Base-by-base conservation (phyloP, 2,329 filamentous ascomycete genomes). In the Aspergillus phoenicis region DNA sequence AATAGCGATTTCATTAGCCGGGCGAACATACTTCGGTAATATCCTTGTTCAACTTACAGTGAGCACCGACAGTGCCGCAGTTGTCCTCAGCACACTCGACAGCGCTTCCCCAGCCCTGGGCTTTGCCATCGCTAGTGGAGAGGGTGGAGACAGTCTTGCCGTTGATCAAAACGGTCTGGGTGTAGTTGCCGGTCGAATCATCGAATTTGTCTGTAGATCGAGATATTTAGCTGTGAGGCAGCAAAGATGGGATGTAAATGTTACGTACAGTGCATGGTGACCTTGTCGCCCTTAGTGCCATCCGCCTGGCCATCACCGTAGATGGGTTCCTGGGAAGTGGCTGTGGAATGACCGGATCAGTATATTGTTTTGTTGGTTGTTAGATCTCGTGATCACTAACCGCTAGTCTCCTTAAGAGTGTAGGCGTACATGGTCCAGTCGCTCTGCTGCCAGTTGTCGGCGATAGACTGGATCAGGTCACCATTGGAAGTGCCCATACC, bases 111-210 rank as follows among this genome's bases (percentile, higher is more conserved):
- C 78, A 81, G 64, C 79, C 78, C 70, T 75, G 65, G 3, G 79
- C 79, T 7, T 78, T 66, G 24, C 75, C 79, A 60, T 77, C 76
- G 56, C 71, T 77, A 52, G 81, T 83, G 1, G 80, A 82, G 2
- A 83, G 74, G 0, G 74, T 80, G 0, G 78, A 78, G 30, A 82
- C 73, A 17, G 69, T 62, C 22, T 66, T 65, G 49, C 72, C 75
- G 22, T 79, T 74, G 1, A 81, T 81, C 1, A 54, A 57, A 8
- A 61, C 47, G 11, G 63, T 63, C 54, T 73, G 64, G 8, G 69
- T 69, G 64, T 73, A 68, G 20, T 68, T 74, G 13, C 81, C 82
- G 62, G 90, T 88, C 0, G 84, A 87, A 59, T 84, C 83, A 58
- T 79, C 73, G 64, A 72, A 79, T 52, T 78, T 77, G 66, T 80